Evolutionary conservation across 2,329 filamentous ascomycete genomes (phyloP).

Genomic region (Dactylellina drechsleri): DNA sequence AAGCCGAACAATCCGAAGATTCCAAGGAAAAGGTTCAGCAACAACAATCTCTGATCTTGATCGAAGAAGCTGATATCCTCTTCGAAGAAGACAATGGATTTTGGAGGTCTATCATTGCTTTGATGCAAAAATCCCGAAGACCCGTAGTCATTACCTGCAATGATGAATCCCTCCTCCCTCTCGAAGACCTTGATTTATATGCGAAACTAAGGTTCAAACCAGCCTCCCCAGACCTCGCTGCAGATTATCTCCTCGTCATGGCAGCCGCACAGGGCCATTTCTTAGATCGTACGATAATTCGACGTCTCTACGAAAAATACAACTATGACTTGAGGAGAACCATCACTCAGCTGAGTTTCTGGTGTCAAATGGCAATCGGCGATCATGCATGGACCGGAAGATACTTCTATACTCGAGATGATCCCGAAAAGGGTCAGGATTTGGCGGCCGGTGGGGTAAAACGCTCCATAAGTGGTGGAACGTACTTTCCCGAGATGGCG

Average conservation of each 20-base stretch:
- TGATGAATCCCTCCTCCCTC: constrained; percentile 82
- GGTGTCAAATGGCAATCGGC: constrained; percentile 95
- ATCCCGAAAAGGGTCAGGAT: constrained; percentile 75
- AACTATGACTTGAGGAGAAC: constrained; percentile 79
- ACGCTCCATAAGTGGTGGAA: constrained; percentile 82
- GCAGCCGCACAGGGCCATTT: constrained; percentile 91
- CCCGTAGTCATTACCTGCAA: constrained; percentile 97
- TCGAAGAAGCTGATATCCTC: constrained; percentile 92
- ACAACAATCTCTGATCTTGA: constrained; percentile 91
- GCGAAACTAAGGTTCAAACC: constrained; percentile 81
- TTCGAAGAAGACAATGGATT: constrained; percentile 97
- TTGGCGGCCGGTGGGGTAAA: constrained; percentile 70
- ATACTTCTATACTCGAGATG: constrained; percentile 88
- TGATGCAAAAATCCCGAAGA: constrained; percentile 85
- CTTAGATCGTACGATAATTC: constrained; percentile 73
- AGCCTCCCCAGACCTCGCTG: constrained; percentile 73
- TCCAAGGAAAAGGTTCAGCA: constrained; percentile 65
- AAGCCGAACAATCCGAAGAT: constrained; percentile 32
- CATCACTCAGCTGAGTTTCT: constrained; percentile 87
- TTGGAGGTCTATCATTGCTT: constrained; percentile 80
- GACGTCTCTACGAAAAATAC: constrained; percentile 75
- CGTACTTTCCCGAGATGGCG: constrained; percentile 82
- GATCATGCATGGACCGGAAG: constrained; percentile 81
- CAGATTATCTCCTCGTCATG: constrained; percentile 82
- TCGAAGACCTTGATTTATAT: constrained; percentile 79